Conservation (phyloP, 306 rosid genomes). For the Prunus salicina region DNA sequence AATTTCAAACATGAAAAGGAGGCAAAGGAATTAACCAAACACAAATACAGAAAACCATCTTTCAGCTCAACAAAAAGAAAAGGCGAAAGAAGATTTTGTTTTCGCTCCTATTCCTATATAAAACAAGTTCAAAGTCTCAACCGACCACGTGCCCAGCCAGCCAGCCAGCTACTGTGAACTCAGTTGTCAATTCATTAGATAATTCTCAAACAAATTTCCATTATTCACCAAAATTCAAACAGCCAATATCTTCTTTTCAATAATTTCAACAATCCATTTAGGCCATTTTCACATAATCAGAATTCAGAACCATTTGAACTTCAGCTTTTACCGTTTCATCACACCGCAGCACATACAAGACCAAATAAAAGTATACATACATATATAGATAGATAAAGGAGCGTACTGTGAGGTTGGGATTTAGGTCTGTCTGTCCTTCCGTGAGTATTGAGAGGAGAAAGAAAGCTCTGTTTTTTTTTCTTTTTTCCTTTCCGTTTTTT, state of each 20-base stretch:
- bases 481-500: neutral
- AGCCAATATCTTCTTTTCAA: neutral
- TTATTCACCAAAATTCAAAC: constrained; percentile 1
- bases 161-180: neutral
- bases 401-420: neutral
- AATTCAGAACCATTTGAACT: neutral
- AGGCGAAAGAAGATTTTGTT: neutral
- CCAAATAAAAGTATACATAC: neutral
- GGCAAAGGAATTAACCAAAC: neutral
- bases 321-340: neutral
- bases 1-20: neutral
- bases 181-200: neutral
- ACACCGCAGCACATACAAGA: neutral
- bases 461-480: neutral
- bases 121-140: neutral
- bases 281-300: neutral
- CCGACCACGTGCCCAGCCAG: neutral
- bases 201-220: neutral
- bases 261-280: neutral
- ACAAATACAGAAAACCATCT: neutral
- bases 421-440: neutral
- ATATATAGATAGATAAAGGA: neutral
- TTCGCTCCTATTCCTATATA: too few species aligned
- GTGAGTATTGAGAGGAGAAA: neutral
- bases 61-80: neutral